Evolutionary conservation across 352 stramenopile genomes (phyloP).

Genomic region (Peronosclerospora sorghi): DNA sequence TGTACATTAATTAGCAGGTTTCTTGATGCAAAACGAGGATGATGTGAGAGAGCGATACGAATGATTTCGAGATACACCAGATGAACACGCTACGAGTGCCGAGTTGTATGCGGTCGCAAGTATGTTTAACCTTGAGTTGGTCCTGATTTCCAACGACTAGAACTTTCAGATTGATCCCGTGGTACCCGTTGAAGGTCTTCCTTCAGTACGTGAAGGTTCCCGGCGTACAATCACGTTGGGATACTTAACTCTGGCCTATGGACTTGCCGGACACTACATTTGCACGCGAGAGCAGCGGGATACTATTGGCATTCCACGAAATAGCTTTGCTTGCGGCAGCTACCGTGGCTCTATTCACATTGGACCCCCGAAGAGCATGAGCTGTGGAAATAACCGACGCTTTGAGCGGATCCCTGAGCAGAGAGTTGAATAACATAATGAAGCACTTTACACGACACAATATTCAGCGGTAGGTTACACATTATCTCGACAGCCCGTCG

Average conservation of each 20-base stretch:
- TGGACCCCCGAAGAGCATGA: no score
- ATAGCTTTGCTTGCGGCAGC: conserved; percentile 60
- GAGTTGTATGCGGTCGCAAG: no score
- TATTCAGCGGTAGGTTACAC: no score
- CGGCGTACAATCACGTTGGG: conserved; percentile 52
- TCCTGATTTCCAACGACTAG: conserved; percentile 74
- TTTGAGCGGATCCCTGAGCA: no score
- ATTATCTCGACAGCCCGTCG: conserved; percentile 13
- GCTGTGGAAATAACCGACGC: no score
- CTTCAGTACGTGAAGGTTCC: conserved; percentile 39
- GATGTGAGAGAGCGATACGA: conserved; percentile 63
- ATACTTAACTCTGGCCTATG: conserved; percentile 58
- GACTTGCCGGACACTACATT: conserved; percentile 71
- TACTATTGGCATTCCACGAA: conserved; percentile 28
- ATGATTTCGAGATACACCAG: conserved; percentile 50
- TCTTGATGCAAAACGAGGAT: conserved; percentile 70
- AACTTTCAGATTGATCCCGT: conserved; percentile 71
- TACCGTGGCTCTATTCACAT: conserved; percentile 57
- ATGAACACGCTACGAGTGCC: conserved; percentile 77
- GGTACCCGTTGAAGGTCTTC: no score
- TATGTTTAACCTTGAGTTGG: conserved; percentile 59
- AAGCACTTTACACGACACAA: conserved; percentile 11
- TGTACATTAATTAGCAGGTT: conserved; percentile 37
- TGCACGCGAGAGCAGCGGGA: conserved; percentile 50
- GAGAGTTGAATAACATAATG: conserved; percentile 36